A percentile compares a stretch with the other conserved stretches of the same genome.
Evolutionary conservation across 768 basidiomycete genomes (phyloP).

Genomic region (Hygrophorus russula): DNA sequence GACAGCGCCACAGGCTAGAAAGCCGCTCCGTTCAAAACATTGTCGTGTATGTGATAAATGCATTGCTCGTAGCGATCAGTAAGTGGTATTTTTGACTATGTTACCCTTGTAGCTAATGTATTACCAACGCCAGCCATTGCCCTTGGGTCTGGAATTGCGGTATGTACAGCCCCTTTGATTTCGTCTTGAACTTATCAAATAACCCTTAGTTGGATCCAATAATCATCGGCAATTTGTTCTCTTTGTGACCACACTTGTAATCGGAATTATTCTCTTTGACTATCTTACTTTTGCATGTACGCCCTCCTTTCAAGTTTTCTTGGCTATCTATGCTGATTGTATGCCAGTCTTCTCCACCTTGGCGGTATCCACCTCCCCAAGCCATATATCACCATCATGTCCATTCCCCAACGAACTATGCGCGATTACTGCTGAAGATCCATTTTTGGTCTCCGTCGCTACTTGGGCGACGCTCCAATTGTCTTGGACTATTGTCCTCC

Average conservation of each 20-base stretch:
- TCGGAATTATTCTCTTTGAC: conserved; percentile 73
- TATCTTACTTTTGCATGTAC: conserved; percentile 75
- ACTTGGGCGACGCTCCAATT: conserved; percentile 89
- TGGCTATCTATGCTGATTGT: background rate
- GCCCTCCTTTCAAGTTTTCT: conserved; percentile 18
- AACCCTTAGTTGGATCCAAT: conserved; percentile 62
- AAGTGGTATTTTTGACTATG: conserved; percentile 20
- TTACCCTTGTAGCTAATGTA: background rate
- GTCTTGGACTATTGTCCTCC: conserved; percentile 86
- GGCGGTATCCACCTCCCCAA: conserved; percentile 23
- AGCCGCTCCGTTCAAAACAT: conserved; percentile 91
- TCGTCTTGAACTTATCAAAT: conserved; percentile 3
- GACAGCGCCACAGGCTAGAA: conserved; percentile 45
- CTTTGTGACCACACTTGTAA: conserved; percentile 81
- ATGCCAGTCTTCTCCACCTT: conserved; percentile 44
- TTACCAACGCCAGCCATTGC: conserved; percentile 56
- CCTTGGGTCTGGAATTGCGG: conserved; percentile 99
- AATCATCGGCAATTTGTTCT: conserved; percentile 95
- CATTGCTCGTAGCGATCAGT: conserved; percentile 90
- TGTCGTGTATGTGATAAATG: conserved; percentile 89
- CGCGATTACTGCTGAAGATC: conserved; percentile 54
- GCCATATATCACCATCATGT: conserved; percentile 47
- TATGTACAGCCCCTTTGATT: conserved; percentile 24
- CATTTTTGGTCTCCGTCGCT: conserved; percentile 76
- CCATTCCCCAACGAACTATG: conserved; percentile 63